Evolutionary conservation across 352 stramenopile genomes (phyloP), one percentile per base, ranked within the genome.

Genomic region (Phytophthora aleatoria): DNA sequence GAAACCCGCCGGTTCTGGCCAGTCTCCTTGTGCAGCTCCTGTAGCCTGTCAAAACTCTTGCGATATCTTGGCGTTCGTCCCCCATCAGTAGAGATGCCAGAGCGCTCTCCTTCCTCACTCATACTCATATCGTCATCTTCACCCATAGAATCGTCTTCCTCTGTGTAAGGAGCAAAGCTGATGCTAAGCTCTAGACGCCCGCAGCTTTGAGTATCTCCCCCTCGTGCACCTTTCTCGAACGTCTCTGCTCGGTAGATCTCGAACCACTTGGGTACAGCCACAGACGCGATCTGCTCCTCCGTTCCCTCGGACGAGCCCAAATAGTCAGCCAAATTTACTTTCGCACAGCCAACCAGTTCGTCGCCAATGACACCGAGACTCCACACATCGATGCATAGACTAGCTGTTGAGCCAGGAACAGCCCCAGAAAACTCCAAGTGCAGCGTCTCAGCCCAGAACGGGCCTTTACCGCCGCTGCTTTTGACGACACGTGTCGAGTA

Each of bases 361-460:
- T 95, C 87, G 8, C 87, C 83, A 67, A 95, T 86, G 48, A 93
- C 77, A 38, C 79, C 81, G 2, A 90, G 31, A 33, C 77, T 81
- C 87, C 87, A 95, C 10, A 92, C 79, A 31, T 95, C 84, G 50
- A 95, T 60, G 50, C 76, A 95, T 44, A 93, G 64, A 58, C 71
- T 90, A 27, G 84, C 83, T 45, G 73, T 89, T 27, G 83, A 92
- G 43, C 87, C 87, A 15, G 84, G 87, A 15, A 95, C 84, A 2
- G 83, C 83, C 3, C 87, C 87, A 0, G 83, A 91, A 49, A 88
- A 93, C 58, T 91, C 79, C 26, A 95, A 63, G 15, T 81, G 79
- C 28, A 95, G 54, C 11, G 84, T 93, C 57, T 95, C 87, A 8
- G 85, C 87, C 87, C 87, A 95, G 52, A 90, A 87, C 9, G 85